phyloP scores from a whole-genome alignment of 148 eudicot species.

The Fagopyrum esculentum region DNA sequence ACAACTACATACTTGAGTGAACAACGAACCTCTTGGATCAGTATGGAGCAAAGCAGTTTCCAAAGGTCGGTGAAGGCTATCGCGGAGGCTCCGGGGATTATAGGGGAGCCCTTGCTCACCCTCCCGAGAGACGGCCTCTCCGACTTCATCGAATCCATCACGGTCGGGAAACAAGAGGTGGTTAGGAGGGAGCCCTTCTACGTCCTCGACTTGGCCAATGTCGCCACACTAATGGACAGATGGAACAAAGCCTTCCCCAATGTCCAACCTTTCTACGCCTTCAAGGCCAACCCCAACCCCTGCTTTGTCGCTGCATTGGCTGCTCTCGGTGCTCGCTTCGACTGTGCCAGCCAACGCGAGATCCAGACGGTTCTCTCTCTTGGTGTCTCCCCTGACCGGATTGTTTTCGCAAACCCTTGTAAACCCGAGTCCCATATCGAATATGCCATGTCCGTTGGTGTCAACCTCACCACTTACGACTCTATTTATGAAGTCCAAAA shows the following conservation, averaged over 20 bases:
- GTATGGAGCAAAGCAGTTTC: background rate
- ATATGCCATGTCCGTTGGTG: background rate
- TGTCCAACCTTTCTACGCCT: background rate
- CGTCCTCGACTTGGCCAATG: background rate
- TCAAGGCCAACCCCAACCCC: background rate
- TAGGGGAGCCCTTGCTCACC: background rate
- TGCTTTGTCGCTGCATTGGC: background rate
- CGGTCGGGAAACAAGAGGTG: background rate
- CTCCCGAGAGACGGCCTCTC: background rate
- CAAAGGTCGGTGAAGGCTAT: background rate
- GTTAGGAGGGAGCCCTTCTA: background rate
- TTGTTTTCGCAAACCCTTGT: slow-evolving; percentile 2
- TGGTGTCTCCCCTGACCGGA: background rate
- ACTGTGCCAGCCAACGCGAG: slow-evolving; percentile 3
- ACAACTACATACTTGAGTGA: too few relatives aligned
- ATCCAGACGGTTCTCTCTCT: background rate
- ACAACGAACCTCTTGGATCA: too few relatives aligned
- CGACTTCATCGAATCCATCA: background rate
- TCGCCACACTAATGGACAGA: background rate
- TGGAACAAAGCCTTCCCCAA: background rate
- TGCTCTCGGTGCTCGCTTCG: background rate
- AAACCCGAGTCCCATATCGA: background rate
- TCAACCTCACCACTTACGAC: background rate
- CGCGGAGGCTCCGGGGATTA: background rate
- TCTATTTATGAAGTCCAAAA: background rate